Base-by-base conservation (phyloP, 331 rosid genomes). In the Acacia concinna region DNA sequence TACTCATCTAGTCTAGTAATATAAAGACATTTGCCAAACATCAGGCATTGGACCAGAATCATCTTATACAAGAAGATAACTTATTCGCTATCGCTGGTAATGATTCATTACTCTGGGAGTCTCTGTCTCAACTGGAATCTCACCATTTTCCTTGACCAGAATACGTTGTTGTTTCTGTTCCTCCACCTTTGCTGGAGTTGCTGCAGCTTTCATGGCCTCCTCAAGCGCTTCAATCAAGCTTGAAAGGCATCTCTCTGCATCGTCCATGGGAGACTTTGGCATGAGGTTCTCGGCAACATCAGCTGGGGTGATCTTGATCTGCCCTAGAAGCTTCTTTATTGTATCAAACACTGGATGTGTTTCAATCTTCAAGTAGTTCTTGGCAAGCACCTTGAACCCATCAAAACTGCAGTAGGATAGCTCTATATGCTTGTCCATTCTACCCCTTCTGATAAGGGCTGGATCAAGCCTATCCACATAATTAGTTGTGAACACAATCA, bases 231-330 rank as follows among this genome's bases (percentile, higher is more conserved):
- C 83, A 75, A 90, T 85, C 72, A 92, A 85, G 76, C 78, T 77
- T 28, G 82, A 84, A 38, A 92, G 92, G 34, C 94, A 92, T 69
- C 75, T 86, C 5, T 82, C 87, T 28, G 91, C 89, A 84, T 89
- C 91, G 71, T 90, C 96, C 63, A 64, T 4, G 5, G 87, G 86
- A n/a, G 90, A 92, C 80, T 90, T 92, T 0, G 97, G 97, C 97
- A 92, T 88, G 40, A 92, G 96, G 28, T 84, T 92, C 84, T 92
- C 94, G 4, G 96, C 96, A 60, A 92, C 96, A 86, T 92, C 96
- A 64, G 97, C 97, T 20, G 96, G 97, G 2, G 97, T 92, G 76
- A 92, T 85, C 78, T 89, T 82, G 25, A 75, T 70, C 83, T 81
- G 88, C 4, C 75, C 84, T 2, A 92, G 87, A 2, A 92, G 73